Evolutionary conservation across 225 moss, liverwort and hornwort species (phyloP), one percentile per base, ranked within the genome.

Genomic region (Anthoceros angustus): DNA sequence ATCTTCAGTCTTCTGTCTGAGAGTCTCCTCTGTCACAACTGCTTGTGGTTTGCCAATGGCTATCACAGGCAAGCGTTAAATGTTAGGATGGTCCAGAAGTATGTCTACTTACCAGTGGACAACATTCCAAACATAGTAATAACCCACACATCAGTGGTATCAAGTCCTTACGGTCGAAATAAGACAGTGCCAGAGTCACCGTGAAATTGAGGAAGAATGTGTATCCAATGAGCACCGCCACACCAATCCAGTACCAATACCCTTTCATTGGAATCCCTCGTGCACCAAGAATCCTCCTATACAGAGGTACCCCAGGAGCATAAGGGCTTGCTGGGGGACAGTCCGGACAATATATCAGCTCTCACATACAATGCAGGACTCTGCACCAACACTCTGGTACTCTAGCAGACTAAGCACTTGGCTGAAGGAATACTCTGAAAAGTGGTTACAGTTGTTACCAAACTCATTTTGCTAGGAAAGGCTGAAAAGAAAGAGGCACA

Each of bases 171-270:
- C 74, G 91, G 48, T 78, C 67, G 21, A 92, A 73, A 64, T 75
- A 73, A 24, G 70, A 69, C n/a, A 87, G 40, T 24, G 86, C 81
- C 9, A 79, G 39, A 4, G 79, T 73, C 11, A 84, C 71, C 3
- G 78, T 68, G 25, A 70, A 48, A 61, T 92, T 92, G 24, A 87
- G 84, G 0, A 87, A 2, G 23, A 86, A 9, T 0, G 61, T 69
- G 26, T 82, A 92, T 12, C 40, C 79, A 64, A 87, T 40, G 5
- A 92, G 80, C 41, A 72, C 82, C 41, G 74, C 42, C 26, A 66
- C 46, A 24, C 84, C 83, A 66, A 83, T 74, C 72, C 76, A 78
- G 67, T 79, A 87, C 82, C 87, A 81, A 10, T 71, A 84, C 0
- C 67, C 67, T 71, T 80, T 38, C 5, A 70, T 45, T 43, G 75